A percentile compares a stretch with the other conserved stretches of the same genome.
Conservation (phyloP, 306 rosid species). For the Cucumis cinereus region DNA sequence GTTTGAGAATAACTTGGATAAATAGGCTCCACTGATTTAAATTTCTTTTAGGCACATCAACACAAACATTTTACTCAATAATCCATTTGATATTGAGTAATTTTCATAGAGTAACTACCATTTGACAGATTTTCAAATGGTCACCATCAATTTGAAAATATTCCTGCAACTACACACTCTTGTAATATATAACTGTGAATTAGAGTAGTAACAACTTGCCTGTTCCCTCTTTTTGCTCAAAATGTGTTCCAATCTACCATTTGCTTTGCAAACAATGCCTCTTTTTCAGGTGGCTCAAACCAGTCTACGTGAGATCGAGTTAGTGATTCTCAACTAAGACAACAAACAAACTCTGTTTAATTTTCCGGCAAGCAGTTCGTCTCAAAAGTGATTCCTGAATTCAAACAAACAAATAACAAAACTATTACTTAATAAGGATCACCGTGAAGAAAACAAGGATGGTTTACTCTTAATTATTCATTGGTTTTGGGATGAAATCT, state of each 20-base stretch:
- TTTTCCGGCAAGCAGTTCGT: conserved; percentile 38
- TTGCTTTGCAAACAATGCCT: conserved; percentile 44
- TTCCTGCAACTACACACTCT: too few species aligned
- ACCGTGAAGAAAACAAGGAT: too few species aligned
- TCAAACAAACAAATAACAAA: not conserved
- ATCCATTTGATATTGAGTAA: too few species aligned
- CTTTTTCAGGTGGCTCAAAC: conserved; percentile 69
- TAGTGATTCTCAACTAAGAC: conserved; percentile 32
- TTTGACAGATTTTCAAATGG: too few species aligned
- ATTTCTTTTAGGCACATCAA: too few species aligned
- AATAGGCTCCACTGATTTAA: too few species aligned
- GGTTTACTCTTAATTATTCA: too few species aligned
- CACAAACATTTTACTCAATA: too few species aligned
- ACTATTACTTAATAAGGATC: not conserved
- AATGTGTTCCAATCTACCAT: conserved; percentile 35
- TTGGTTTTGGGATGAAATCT: too few species aligned
- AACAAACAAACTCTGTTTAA: conserved; percentile 44
- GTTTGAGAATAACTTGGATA: too few species aligned
- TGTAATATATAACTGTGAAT: not conserved
- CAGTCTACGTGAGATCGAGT: conserved; percentile 25
- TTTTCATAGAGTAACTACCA: too few species aligned
- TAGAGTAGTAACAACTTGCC: conserved; percentile 31
- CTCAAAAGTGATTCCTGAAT: conserved; percentile 36
- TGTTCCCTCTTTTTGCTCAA: conserved; percentile 53
- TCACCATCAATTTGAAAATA: too few species aligned